These are phyloP conservation scores for Leptographium flavum DNA, from an alignment of 2,329 filamentous ascomycete species.

Conservation along the genomic window DNA sequence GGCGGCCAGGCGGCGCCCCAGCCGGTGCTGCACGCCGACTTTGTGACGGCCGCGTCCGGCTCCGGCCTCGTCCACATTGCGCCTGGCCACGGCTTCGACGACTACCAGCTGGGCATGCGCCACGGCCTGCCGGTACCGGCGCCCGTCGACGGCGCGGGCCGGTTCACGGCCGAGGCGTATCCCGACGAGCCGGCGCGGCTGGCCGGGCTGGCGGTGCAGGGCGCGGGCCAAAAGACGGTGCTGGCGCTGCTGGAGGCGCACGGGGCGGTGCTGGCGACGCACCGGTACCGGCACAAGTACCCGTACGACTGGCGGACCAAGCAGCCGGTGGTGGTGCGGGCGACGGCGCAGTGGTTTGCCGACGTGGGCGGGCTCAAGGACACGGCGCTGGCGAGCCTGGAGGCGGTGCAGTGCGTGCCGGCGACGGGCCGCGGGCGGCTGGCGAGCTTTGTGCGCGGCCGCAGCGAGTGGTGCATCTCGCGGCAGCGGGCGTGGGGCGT, in stretches of 20 bases:
- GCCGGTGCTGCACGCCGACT: conserved; percentile 68
- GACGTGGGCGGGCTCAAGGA: conserved; percentile 75
- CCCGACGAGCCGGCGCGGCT: conserved; percentile 53
- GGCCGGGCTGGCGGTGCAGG: conserved; percentile 49
- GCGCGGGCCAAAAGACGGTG: conserved; percentile 26
- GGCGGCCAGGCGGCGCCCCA: conserved; percentile 41
- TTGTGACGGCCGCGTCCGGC: conserved; percentile 81
- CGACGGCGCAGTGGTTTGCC: conserved; percentile 96
- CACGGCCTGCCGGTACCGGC: conserved; percentile 62
- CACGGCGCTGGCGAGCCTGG: conserved; percentile 54
- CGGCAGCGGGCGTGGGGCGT: conserved; percentile 93
- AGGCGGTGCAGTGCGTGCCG: conserved; percentile 65
- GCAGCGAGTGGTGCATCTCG: conserved; percentile 97
- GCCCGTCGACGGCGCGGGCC: conserved; percentile 69
- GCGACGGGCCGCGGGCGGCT: conserved; percentile 58
- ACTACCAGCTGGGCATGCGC: conserved; percentile 68
- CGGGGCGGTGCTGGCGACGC: conserved; percentile 51
- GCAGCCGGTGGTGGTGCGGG: conserved; percentile 74
- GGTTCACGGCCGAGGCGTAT: conserved; percentile 67
- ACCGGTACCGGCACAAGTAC: conserved; percentile 78
- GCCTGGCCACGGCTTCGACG: conserved; percentile 91
- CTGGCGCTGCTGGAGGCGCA: conserved; percentile 53
- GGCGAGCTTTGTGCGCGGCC: conserved; percentile 71
- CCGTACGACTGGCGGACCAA: conserved; percentile 98
- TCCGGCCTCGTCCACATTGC: conserved; percentile 91